Base-by-base conservation (phyloP, 164 flowering plant species). In the Amborella trichopoda region DNA sequence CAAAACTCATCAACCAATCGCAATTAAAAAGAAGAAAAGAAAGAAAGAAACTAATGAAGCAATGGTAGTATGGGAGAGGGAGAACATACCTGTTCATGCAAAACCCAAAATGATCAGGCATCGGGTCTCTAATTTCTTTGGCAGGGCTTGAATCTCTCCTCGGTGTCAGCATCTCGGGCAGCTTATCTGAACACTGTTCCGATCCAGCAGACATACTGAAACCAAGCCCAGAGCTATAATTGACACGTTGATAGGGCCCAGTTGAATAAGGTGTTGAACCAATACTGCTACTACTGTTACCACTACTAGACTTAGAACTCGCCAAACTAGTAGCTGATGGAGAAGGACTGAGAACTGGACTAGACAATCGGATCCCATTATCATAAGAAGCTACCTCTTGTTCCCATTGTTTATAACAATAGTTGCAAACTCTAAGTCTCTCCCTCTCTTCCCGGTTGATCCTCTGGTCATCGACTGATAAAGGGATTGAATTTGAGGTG, bases 351-450 rank as follows among this genome's bases (percentile, higher is more conserved):
- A 67, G 65, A 59, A 68, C 79, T 27, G 59, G 58, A 50, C 49
- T 66, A 26, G 72, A 25, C 30, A 44, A 67, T n/a, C 20, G 41
- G 33, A 44, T 57, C 52, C 70, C 83, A 73, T 75, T 67, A 66
- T 65, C 63, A 46, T 43, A 43, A 22, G 61, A 46, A 32, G 62
- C 48, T 56, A 52, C 28, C 22, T 75, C 78, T 40, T 68, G 71
- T 51, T 72, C 65, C 86, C 91, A 76, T 65, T 77, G 88, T 70
- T 73, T 73, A 67, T 68, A 90, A 62, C 97, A 90, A 57, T 60
- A 90, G 51, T 81, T 83, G 52, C 97, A 90, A 26, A 74, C 91
- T 27, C 97, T 69, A 41, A 90, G 71, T 66, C 59, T 85, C 47
- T 83, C 97, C 62, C 73, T 58, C 44, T 79, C 88, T 54, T 76